Evolutionary conservation across 2,329 filamentous ascomycete species (phyloP).

Genomic region (Chaetomium olivaceum): DNA sequence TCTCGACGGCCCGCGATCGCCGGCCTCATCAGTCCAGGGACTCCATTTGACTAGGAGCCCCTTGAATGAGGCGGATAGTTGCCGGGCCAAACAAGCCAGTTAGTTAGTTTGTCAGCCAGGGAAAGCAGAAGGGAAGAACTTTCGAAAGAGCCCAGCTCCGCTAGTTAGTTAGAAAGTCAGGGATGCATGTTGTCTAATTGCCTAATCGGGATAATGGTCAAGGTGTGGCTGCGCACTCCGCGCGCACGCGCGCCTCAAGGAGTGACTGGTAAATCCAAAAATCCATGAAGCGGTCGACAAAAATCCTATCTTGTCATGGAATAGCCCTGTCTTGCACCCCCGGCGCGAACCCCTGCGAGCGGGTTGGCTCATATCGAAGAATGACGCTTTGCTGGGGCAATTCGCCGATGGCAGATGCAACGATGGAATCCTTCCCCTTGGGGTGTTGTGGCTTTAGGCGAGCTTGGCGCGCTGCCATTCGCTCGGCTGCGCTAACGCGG

Average conservation of each 20-base stretch:
- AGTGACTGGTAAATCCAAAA: neutral
- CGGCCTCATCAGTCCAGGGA: neutral
- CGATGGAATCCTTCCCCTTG: slow-evolving; percentile 5
- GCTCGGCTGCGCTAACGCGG: neutral
- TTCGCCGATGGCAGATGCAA: slow-evolving; percentile 12
- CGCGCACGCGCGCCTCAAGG: neutral
- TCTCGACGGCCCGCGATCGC: slow-evolving; percentile 10
- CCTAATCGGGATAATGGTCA: neutral
- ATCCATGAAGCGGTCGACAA: neutral
- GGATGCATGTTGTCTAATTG: slow-evolving; percentile 6
- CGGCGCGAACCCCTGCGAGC: neutral
- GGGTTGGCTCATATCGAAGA: slow-evolving; percentile 14
- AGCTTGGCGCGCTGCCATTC: slow-evolving; percentile 1
- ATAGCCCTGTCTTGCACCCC: neutral
- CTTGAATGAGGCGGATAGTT: neutral
- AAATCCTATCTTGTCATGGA: neutral
- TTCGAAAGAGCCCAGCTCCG: neutral
- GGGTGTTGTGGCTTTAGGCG: neutral
- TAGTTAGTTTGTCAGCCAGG: neutral
- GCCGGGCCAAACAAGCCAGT: neutral
- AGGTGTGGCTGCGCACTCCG: neutral
- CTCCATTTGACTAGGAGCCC: neutral
- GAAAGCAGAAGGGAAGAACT: neutral
- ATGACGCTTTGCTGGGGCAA: slow-evolving; percentile 2
- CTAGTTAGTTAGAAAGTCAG: neutral